These are phyloP conservation scores for Trypanosoma melophagium DNA, from an alignment of 208 protist genomes.

Conservation along the genomic window DNA sequence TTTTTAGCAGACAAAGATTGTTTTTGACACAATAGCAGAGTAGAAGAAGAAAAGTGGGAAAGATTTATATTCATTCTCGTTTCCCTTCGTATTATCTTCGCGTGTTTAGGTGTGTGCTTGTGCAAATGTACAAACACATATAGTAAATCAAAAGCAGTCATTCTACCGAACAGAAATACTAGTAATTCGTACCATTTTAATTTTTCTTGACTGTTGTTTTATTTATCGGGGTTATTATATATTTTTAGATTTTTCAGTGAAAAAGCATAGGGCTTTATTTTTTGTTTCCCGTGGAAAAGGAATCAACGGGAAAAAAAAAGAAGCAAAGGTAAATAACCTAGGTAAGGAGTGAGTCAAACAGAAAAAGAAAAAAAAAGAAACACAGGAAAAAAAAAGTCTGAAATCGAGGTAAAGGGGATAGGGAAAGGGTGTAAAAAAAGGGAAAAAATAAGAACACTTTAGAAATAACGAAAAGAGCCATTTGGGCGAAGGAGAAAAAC, in stretches of 20 bases:
- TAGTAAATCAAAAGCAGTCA: too few relatives aligned
- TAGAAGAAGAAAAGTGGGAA: slow-evolving; percentile 1
- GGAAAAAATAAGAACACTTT: slow-evolving; percentile 4
- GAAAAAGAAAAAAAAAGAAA: background rate
- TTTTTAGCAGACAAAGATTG: background rate
- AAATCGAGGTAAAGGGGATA: background rate
- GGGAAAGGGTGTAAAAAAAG: background rate
- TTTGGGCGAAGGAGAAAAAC: background rate
- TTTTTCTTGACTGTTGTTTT: too few relatives aligned
- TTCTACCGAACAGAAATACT: too few relatives aligned
- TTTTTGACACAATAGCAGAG: too few relatives aligned
- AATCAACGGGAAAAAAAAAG: too few relatives aligned
- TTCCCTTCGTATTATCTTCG: slow-evolving; percentile 4
- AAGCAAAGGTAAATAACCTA: too few relatives aligned
- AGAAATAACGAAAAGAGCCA: background rate
- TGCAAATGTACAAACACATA: background rate
- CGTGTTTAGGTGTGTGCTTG: background rate
- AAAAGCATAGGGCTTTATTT: too few relatives aligned
- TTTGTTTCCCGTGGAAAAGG: too few relatives aligned
- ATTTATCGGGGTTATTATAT: too few relatives aligned
- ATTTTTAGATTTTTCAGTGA: too few relatives aligned
- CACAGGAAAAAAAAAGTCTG: slow-evolving; percentile 1
- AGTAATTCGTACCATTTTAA: too few relatives aligned
- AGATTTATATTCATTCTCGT: background rate
- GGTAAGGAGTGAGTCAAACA: background rate